These are phyloP conservation scores for Geosmithia morbida DNA, from an alignment of 2,329 filamentous ascomycete genomes.

Conservation along the genomic window DNA sequence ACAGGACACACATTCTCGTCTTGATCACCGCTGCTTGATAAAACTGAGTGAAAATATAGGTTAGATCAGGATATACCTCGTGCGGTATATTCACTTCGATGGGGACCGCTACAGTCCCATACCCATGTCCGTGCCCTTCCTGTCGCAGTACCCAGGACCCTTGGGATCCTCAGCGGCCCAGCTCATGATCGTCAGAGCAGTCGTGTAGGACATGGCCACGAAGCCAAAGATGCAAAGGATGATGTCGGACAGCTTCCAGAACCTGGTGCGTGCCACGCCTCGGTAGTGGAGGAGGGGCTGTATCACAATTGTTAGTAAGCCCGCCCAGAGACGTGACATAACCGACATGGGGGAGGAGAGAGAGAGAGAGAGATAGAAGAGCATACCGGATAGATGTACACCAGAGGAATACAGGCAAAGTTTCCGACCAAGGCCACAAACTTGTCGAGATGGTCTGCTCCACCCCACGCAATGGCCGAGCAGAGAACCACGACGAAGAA, in stretches of 20 bases:
- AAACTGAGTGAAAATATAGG: too few relatives aligned
- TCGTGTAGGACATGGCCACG: slow-evolving; percentile 85
- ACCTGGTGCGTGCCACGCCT: slow-evolving; percentile 55
- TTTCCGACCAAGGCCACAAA: slow-evolving; percentile 94
- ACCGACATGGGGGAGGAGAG: neutral
- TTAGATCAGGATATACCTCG: too few relatives aligned
- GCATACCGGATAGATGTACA: slow-evolving; percentile 95
- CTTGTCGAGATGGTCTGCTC: slow-evolving; percentile 88
- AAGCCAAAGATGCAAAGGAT: slow-evolving; percentile 68
- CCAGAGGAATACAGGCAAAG: slow-evolving; percentile 93
- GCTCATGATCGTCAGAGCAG: slow-evolving; percentile 68
- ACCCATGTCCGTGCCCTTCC: slow-evolving; percentile 8
- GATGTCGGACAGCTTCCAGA: slow-evolving; percentile 60
- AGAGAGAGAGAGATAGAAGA: neutral
- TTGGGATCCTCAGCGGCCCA: slow-evolving; percentile 53
- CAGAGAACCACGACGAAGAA: slow-evolving; percentile 86
- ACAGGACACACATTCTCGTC: neutral
- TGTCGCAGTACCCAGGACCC: slow-evolving; percentile 40
- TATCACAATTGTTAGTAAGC: neutral
- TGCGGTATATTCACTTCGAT: too few relatives aligned
- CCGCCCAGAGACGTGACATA: neutral
- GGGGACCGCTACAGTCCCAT: neutral
- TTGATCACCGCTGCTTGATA: too few relatives aligned
- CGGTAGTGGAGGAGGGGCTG: slow-evolving; percentile 83
- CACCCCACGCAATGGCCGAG: slow-evolving; percentile 77